These are phyloP conservation scores for Blastosporella zonata DNA, from an alignment of 1,284 basidiomycete genomes.

Conservation along the genomic window DNA sequence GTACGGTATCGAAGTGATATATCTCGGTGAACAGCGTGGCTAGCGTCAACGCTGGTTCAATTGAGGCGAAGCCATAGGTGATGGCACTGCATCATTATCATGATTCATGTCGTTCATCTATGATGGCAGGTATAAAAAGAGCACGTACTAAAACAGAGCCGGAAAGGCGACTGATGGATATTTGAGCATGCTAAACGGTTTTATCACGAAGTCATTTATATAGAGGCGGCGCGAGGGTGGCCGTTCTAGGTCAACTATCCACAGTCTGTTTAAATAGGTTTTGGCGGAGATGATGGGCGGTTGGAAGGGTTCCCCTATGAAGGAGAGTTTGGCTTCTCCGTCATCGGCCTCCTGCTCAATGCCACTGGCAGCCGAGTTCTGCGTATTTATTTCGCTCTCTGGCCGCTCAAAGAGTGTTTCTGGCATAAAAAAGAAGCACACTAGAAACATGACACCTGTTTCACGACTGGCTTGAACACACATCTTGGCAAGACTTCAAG, in stretches of 20 bases:
- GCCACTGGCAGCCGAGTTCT: not conserved
- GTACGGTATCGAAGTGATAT: conserved; percentile 32
- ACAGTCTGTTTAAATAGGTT: conserved; percentile 26
- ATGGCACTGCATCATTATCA: conserved; percentile 24
- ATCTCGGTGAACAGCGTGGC: conserved; percentile 31
- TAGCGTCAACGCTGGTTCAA: conserved; percentile 33
- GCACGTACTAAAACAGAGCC: conserved; percentile 31
- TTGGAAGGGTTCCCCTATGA: conserved; percentile 19
- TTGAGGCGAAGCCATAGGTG: conserved; percentile 34
- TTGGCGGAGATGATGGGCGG: conserved; percentile 24
- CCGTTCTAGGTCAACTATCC: conserved; percentile 28
- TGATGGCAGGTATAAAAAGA: not conserved
- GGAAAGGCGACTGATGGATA: conserved; percentile 34
- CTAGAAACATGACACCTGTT: conserved; percentile 25
- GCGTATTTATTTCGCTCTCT: conserved; percentile 7
- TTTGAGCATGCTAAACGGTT: conserved; percentile 34
- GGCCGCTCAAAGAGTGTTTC: conserved; percentile 31
- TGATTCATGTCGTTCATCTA: not conserved
- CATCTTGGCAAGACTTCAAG: not conserved
- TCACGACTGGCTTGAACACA: not conserved
- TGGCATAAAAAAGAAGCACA: conserved; percentile 30
- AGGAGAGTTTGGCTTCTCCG: conserved; percentile 14
- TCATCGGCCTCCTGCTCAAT: conserved; percentile 3
- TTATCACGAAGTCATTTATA: conserved; percentile 28
- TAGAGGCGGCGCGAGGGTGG: conserved; percentile 27